Percentiles rank a stretch among this genome's conserved stretches.
Evolutionary conservation across 129 eudicot species (phyloP).

Genomic region (Flaveria robusta): DNA sequence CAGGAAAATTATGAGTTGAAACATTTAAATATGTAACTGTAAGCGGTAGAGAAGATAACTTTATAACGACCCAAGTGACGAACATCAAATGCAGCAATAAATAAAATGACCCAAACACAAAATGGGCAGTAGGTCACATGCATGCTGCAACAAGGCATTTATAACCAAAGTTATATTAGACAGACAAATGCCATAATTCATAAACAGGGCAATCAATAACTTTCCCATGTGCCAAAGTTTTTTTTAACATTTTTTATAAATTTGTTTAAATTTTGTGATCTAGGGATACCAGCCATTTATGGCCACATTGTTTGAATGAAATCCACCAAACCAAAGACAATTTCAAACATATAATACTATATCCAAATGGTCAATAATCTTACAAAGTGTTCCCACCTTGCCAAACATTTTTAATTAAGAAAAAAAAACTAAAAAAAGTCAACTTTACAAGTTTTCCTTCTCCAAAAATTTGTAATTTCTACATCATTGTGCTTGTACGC

Average conservation of each 20-base stretch:
- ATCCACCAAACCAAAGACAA: slow-evolving; percentile 18
- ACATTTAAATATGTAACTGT: background rate
- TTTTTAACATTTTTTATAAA: background rate
- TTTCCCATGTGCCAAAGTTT: slow-evolving; percentile 40
- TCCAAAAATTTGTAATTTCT: background rate
- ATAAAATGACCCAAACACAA: slow-evolving; percentile 35
- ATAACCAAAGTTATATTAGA: slow-evolving; percentile 44
- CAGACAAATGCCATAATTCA: slow-evolving; percentile 47
- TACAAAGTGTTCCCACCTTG: slow-evolving; percentile 46
- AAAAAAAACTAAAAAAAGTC: slow-evolving; percentile 11
- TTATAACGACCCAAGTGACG: too few relatives aligned
- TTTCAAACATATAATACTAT: slow-evolving; percentile 33
- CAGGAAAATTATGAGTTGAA: background rate
- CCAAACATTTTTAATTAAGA: slow-evolving; percentile 5
- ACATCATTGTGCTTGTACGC: background rate
- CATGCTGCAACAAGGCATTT: slow-evolving; percentile 44
- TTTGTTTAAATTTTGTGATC: slow-evolving; percentile 18
- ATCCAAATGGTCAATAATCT: slow-evolving; percentile 36
- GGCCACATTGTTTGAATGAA: slow-evolving; percentile 26
- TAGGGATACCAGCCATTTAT: slow-evolving; percentile 25
- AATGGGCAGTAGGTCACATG: slow-evolving; percentile 47
- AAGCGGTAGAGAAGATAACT: background rate
- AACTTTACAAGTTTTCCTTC: slow-evolving; percentile 27
- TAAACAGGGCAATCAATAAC: slow-evolving; percentile 39
- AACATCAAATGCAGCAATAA: slow-evolving; percentile 36